phyloP scores from a whole-genome alignment of 2,329 filamentous ascomycete species.

The Akanthomyces uredinophilus region DNA sequence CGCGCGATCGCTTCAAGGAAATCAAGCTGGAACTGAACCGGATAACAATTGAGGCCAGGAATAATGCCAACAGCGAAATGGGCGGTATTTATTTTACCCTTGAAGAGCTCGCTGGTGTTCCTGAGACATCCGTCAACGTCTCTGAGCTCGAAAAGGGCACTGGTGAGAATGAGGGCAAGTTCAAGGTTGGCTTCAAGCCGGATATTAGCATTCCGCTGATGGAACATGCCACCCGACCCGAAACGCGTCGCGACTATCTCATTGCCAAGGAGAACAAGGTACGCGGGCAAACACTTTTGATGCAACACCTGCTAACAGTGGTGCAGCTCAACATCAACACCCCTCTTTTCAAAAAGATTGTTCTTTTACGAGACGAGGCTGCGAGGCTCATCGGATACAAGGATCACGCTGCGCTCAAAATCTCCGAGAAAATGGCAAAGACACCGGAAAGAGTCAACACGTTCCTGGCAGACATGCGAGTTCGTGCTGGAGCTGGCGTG shows the following conservation, averaged over 20 bases:
- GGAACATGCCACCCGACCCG: slow-evolving; percentile 68
- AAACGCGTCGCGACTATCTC: slow-evolving; percentile 64
- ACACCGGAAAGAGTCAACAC: slow-evolving; percentile 64
- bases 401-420: slow-evolving; percentile 68
- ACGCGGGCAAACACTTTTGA: slow-evolving; percentile 11
- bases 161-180: slow-evolving; percentile 65
- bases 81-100: slow-evolving; percentile 72
- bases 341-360: slow-evolving; percentile 67
- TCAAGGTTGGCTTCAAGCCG: slow-evolving; percentile 78
- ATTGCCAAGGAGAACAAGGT: slow-evolving; percentile 76
- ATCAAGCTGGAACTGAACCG: slow-evolving; percentile 76
- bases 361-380: slow-evolving; percentile 71
- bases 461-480: slow-evolving; percentile 67
- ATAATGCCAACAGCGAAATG: slow-evolving; percentile 78
- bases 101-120: slow-evolving; percentile 70
- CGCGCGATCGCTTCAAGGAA: slow-evolving; percentile 77
- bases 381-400: slow-evolving; percentile 72
- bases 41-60: slow-evolving; percentile 69
- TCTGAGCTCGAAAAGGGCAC: slow-evolving; percentile 65
- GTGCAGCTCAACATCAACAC: slow-evolving; percentile 61
- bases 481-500: slow-evolving; percentile 62
- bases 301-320: background rate
- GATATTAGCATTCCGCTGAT: slow-evolving; percentile 72
- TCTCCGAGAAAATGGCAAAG: slow-evolving; percentile 86
- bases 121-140: slow-evolving; percentile 61